Conservation (phyloP, 2,329 filamentous ascomycete species). For the Periconia sp. region DNA sequence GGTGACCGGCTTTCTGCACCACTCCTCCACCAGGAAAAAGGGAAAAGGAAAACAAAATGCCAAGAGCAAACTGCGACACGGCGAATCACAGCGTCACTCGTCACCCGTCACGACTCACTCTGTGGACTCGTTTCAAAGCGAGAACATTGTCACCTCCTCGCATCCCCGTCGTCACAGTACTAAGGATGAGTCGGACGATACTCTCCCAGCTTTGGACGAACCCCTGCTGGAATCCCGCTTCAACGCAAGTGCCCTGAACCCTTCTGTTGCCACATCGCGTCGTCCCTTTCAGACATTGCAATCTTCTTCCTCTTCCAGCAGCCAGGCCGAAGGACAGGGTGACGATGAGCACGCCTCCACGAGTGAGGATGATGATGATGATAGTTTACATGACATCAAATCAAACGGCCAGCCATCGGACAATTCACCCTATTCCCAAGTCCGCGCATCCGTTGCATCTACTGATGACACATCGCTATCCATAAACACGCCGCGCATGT, state of each 20-base stretch:
- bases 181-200: slow-evolving; percentile 26
- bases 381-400: slow-evolving; percentile 37
- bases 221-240: slow-evolving; percentile 36
- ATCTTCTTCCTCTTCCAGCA: slow-evolving; percentile 34
- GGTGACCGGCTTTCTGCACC: slow-evolving; percentile 25
- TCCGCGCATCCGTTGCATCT: slow-evolving; percentile 76
- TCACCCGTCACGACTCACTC: slow-evolving; percentile 2
- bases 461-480: slow-evolving; percentile 76
- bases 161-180: slow-evolving; percentile 28
- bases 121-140: slow-evolving; percentile 20
- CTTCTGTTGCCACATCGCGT: slow-evolving; percentile 22
- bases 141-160: slow-evolving; percentile 18
- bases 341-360: slow-evolving; percentile 33
- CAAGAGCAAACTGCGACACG: slow-evolving; percentile 38
- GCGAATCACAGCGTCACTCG: slow-evolving; percentile 16
- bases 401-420: slow-evolving; percentile 59
- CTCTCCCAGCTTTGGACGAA: slow-evolving; percentile 29
- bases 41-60: slow-evolving; percentile 27
- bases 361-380: slow-evolving; percentile 36
- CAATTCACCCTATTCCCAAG: slow-evolving; percentile 76
- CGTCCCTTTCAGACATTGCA: slow-evolving; percentile 27
- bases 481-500: slow-evolving; percentile 87
- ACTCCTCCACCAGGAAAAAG: slow-evolving; percentile 2
- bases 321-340: slow-evolving; percentile 19
- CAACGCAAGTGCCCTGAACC: slow-evolving; percentile 28